Conservation (phyloP, 805 yeast genomes). For the Myxozyma mucilagina region DNA sequence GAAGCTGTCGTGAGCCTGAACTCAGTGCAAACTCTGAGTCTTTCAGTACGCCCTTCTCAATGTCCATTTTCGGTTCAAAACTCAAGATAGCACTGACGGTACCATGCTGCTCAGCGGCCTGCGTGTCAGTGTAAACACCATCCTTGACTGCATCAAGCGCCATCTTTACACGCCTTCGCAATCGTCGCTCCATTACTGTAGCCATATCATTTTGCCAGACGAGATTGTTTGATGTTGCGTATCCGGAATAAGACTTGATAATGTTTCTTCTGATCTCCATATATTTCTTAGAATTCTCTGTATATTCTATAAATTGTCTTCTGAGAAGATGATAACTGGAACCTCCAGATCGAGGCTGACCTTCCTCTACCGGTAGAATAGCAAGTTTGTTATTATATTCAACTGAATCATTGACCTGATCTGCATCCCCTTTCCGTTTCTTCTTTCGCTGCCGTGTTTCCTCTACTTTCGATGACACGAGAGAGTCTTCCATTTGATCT, state of each 20-base stretch:
- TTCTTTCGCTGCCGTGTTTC: background rate
- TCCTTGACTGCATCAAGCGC: background rate
- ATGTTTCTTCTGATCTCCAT: background rate
- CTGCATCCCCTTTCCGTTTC: background rate
- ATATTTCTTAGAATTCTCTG: background rate
- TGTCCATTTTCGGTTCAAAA: background rate
- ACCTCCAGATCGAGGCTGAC: background rate
- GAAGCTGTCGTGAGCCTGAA: background rate
- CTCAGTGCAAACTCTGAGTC: slow-evolving; percentile 8
- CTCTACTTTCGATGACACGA: background rate
- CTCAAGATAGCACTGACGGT: slow-evolving; percentile 1
- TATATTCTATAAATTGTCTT: background rate
- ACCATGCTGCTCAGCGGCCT: slow-evolving; percentile 1
- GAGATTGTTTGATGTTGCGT: background rate
- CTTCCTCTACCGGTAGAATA: background rate
- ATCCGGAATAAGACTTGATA: background rate
- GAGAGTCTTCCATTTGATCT: background rate
- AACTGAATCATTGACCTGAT: background rate
- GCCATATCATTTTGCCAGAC: slow-evolving; percentile 13
- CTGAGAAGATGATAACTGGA: slow-evolving; percentile 11
- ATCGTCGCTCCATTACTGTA: slow-evolving; percentile 7
- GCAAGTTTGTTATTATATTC: background rate
- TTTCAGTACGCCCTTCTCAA: background rate
- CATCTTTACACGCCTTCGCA: slow-evolving; percentile 1
- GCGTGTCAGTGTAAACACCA: slow-evolving; percentile 1